Evolutionary conservation across 2,329 filamentous ascomycete genomes (phyloP).

Genomic region (Hypoxylon sp.): DNA sequence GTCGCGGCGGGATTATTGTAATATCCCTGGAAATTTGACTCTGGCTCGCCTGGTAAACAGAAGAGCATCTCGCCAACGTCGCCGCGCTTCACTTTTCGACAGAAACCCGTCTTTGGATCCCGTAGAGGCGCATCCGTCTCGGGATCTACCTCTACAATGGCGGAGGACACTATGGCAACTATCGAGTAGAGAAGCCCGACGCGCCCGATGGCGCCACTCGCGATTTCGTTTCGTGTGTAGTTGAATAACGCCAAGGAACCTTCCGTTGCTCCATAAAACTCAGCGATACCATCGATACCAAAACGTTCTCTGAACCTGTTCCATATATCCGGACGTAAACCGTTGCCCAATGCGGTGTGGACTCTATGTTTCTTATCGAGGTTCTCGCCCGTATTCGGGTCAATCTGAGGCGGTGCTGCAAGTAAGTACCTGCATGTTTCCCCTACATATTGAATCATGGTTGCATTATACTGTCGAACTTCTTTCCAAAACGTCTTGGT

Average conservation of each 20-base stretch:
- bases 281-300: conserved; percentile 78
- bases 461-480: conserved; percentile 78
- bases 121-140: conserved; percentile 77
- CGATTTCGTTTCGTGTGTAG: conserved; percentile 78
- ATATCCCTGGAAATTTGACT: conserved; percentile 83
- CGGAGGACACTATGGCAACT: conserved; percentile 65
- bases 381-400: conserved; percentile 74
- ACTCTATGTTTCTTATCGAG: conserved; percentile 81
- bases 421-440: conserved; percentile 89
- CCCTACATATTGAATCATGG: conserved; percentile 87
- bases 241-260: conserved; percentile 80
- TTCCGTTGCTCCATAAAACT: conserved; percentile 87
- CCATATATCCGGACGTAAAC: conserved; percentile 89
- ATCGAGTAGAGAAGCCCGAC: conserved; percentile 73
- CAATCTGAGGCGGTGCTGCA: conserved; percentile 72
- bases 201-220: conserved; percentile 83
- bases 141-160: conserved; percentile 79
- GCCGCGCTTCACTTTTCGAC: conserved; percentile 69
- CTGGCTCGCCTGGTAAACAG: conserved; percentile 75
- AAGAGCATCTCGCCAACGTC: conserved; percentile 83
- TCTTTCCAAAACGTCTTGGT: conserved; percentile 83
- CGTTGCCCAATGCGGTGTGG: conserved; percentile 86
- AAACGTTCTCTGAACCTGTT: conserved; percentile 86
- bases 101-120: conserved; percentile 78
- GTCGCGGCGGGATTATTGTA: conserved; percentile 81